Evolutionary conservation across 2,329 filamentous ascomycete genomes (phyloP).

Genomic region (Penicillium sp.): DNA sequence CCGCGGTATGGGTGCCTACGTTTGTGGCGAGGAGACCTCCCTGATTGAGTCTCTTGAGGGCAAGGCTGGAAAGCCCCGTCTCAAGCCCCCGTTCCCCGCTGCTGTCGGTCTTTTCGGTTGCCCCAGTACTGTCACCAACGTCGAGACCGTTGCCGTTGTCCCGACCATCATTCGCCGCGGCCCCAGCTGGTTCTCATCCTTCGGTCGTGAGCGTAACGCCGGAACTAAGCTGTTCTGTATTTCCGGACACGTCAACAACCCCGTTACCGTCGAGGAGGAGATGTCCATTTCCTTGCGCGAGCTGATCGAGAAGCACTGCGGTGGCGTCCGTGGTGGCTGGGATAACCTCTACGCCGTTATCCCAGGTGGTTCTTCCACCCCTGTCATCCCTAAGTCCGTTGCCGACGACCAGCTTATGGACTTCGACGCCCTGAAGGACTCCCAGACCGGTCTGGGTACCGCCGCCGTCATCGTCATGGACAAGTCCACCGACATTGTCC

Average conservation of each 20-base stretch:
- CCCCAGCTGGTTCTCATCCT: conserved; percentile 85
- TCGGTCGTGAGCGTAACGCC: conserved; percentile 92
- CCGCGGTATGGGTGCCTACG: conserved; percentile 94
- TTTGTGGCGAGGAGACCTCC: conserved; percentile 97
- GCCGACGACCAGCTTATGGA: conserved; percentile 98
- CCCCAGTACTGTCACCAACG: conserved; percentile 95
- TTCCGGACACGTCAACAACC: conserved; percentile 98
- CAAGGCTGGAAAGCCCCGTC: conserved; percentile 95
- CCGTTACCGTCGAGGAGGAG: conserved; percentile 95
- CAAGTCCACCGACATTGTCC: conserved; percentile 93
- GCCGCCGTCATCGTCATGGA: conserved; percentile 99
- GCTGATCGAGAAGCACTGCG: conserved; percentile 97
- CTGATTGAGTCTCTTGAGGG: conserved; percentile 97
- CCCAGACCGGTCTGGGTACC: conserved; percentile 93
- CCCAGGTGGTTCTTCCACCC: conserved; percentile 93
- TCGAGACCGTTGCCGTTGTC: conserved; percentile 93
- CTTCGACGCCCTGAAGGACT: conserved; percentile 97
- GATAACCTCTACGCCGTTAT: conserved; percentile 96
- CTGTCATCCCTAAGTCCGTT: conserved; percentile 82
- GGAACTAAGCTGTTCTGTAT: conserved; percentile 99
- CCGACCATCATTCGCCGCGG: conserved; percentile 94
- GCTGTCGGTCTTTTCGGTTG: conserved; percentile 97
- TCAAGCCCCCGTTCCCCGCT: conserved; percentile 98
- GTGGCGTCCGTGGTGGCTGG: conserved; percentile 94
- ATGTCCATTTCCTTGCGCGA: conserved; percentile 97